phyloP scores from a whole-genome alignment of 257 asterid genomes.

The Jacaranda copaia region DNA sequence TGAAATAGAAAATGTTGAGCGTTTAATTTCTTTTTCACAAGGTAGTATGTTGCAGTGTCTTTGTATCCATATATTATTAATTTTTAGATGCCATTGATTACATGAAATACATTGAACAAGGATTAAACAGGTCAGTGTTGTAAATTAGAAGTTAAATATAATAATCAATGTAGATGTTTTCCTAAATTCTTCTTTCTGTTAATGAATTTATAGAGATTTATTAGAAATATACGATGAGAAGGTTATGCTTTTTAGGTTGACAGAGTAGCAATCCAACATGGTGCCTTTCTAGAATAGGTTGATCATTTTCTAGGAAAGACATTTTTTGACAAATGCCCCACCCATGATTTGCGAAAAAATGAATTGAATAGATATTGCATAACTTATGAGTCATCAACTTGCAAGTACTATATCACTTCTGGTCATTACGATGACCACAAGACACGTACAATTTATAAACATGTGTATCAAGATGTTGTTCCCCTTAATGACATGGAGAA shows the following conservation, averaged over 20 bases:
- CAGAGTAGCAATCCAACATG: too few species aligned
- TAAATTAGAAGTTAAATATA: too few species aligned
- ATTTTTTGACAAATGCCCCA: conserved; percentile 49
- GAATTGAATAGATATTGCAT: conserved; percentile 51
- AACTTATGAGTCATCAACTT: conserved; percentile 39
- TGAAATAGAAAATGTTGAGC: too few species aligned
- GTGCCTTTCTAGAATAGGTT: background rate
- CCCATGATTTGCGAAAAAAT: conserved; percentile 42
- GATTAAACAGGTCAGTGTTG: too few species aligned
- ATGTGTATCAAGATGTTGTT: conserved; percentile 56
- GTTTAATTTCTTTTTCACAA: too few species aligned
- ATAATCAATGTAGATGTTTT: too few species aligned
- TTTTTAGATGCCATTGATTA: background rate
- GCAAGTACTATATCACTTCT: conserved; percentile 42
- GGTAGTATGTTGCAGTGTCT: too few species aligned
- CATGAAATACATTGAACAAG: too few species aligned
- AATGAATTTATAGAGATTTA: too few species aligned
- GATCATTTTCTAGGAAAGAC: conserved; percentile 30
- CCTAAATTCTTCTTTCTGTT: too few species aligned
- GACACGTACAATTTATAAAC: conserved; percentile 47
- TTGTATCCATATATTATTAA: too few species aligned
- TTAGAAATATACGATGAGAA: too few species aligned
- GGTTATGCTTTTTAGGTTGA: background rate
- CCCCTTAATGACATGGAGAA: conserved; percentile 43
- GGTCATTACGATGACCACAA: conserved; percentile 38